These are phyloP conservation scores for Simplicillium sp. DNA, from an alignment of 2,329 filamentous ascomycete species.

Conservation along the genomic window DNA sequence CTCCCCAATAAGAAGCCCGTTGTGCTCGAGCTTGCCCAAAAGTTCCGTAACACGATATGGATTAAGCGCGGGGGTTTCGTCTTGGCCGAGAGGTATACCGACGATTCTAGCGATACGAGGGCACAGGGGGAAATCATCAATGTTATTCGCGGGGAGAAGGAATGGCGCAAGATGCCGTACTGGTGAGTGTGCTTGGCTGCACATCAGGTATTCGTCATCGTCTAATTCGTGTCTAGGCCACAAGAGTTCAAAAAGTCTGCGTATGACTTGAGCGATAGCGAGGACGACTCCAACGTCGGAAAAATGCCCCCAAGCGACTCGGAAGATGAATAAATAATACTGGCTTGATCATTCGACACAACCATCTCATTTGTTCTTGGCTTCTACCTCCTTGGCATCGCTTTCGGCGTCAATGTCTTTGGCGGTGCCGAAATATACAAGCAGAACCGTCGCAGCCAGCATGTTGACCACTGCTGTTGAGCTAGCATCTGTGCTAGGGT, in stretches of 20 bases:
- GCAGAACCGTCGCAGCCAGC: conserved; percentile 56
- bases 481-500: conserved; percentile 59
- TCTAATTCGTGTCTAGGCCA: conserved; percentile 45
- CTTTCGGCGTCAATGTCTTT: conserved; percentile 22
- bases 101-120: conserved; percentile 63
- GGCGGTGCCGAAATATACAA: conserved; percentile 49
- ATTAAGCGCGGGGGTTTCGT: conserved; percentile 85
- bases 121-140: conserved; percentile 86
- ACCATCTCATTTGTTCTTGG: conserved; percentile 8
- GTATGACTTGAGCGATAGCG: conserved; percentile 55
- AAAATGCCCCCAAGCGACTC: conserved; percentile 78
- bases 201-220: background rate
- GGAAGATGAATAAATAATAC: conserved; percentile 48
- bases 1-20: conserved; percentile 57
- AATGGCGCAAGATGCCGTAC: conserved; percentile 80
- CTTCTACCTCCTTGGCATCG: conserved; percentile 8
- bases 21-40: conserved; percentile 71
- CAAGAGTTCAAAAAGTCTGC: conserved; percentile 64
- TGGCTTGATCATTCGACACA: conserved; percentile 3
- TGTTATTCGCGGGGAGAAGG: conserved; percentile 82
- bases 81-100: conserved; percentile 59
- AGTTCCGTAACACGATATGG: conserved; percentile 89
- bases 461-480: conserved; percentile 58
- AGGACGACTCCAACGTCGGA: conserved; percentile 71
- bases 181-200: conserved; percentile 47